Evolutionary conservation across 169 alveolate species (phyloP), one percentile per base, ranked within the genome.

Genomic region (Plasmodium gaboni): DNA sequence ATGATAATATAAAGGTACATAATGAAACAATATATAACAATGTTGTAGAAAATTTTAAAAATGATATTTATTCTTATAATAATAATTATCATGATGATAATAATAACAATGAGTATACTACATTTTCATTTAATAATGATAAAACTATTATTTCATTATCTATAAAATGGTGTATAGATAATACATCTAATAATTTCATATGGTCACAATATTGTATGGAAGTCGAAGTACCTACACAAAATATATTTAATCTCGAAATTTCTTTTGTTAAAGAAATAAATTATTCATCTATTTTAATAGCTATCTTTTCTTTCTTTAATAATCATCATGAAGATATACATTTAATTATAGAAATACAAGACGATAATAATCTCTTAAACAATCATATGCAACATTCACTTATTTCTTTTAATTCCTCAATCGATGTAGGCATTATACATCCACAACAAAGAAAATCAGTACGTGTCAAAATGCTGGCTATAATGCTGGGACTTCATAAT

Each of bases 251-350:
- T 32, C 57, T 76, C 0, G 88, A 76, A 24, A 71, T 76, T 76
- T 76, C 88, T 38, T 76, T 76, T 55, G 88, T 76, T 48, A 76
- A 76, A 68, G 88, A 76, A 76, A 76, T 76, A 24, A 76, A 76
- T 57, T 61, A 42, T 63, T 76, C 88, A 9, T 76, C 88, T 38
- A 69, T 76, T 10, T 57, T 76, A 48, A 46, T 57, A 53, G 88
- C 73, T 6, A 57, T 76, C 26, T 76, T 76, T 22, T 63, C 74
- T 26, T 76, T 76, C 65, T 76, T 63, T 26, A 76, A 76, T 38
- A 28, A 64, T 55, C 74, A 63, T 53, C 68, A 64, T 42, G 88
- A 76, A 55, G 88, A 76, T 17, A 76, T 76, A 12, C 76, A 76
- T 38, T 8, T 76, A 26, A 53, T 42, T 6, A 76, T 76, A 32